These are phyloP conservation scores for Mycena pura DNA, from an alignment of 768 basidiomycete species.

Conservation along the genomic window DNA sequence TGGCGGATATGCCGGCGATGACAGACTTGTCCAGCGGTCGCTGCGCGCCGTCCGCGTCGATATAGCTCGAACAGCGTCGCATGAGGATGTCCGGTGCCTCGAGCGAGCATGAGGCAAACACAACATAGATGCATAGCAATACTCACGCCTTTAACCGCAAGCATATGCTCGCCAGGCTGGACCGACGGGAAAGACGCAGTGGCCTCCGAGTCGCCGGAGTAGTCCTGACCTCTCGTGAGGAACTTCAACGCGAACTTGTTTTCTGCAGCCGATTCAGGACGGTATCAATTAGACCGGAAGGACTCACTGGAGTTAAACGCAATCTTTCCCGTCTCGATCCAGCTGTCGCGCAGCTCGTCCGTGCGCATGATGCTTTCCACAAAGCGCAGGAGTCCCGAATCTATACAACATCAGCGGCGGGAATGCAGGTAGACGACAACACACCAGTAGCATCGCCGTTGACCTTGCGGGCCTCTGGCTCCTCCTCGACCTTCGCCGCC, in stretches of 20 bases:
- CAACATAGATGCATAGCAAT: constrained; percentile 26
- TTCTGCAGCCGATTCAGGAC: constrained; percentile 30
- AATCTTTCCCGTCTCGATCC: constrained; percentile 43
- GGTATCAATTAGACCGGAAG: not conserved
- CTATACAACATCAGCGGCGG: constrained; percentile 27
- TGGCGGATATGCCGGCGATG: constrained; percentile 37
- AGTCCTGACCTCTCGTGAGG: constrained; percentile 21
- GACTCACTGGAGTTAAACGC: constrained; percentile 47
- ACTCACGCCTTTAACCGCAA: constrained; percentile 49
- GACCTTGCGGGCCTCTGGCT: constrained; percentile 34
- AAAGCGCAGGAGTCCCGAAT: constrained; percentile 63
- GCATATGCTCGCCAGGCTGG: constrained; percentile 36
- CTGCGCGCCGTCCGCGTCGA: constrained; percentile 44
- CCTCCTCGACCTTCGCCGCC: constrained; percentile 32
- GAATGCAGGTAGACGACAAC: not conserved
- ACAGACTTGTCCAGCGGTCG: constrained; percentile 39
- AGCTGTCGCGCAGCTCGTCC: constrained; percentile 37
- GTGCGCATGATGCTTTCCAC: constrained; percentile 41
- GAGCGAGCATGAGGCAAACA: not conserved
- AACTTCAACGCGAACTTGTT: constrained; percentile 64
- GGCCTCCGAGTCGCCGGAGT: not conserved
- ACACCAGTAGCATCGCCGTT: constrained; percentile 65
- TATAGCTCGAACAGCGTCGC: constrained; percentile 45
- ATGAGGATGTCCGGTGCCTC: constrained; percentile 58
- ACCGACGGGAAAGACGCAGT: not conserved